These are phyloP conservation scores for Adiantum capillusveneris DNA, from an alignment of 75 land plant genomes.

Conservation along the genomic window DNA sequence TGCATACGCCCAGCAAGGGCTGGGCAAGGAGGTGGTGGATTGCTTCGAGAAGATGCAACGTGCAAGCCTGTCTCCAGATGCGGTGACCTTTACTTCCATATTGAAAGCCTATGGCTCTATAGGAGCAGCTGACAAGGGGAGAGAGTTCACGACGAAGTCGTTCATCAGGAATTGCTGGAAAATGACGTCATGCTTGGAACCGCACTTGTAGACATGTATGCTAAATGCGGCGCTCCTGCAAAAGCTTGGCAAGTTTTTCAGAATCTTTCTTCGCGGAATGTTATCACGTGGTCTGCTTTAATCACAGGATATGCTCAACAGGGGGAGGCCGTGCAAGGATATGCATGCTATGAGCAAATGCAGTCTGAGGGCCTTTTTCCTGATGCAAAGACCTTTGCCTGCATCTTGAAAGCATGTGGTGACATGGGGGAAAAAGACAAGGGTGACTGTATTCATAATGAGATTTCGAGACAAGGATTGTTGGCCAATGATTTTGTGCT, in stretches of 20 bases:
- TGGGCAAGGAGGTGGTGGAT: too few relatives aligned
- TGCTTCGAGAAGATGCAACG: too few relatives aligned
- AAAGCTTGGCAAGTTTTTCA: neutral
- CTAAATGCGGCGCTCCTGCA: slow-evolving; percentile 19
- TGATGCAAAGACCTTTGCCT: neutral
- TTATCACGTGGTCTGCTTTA: neutral
- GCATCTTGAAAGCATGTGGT: neutral
- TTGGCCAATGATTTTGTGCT: neutral
- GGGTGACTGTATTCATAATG: neutral
- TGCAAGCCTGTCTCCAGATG: too few relatives aligned
- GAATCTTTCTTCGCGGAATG: neutral
- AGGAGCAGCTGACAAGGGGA: slow-evolving; percentile 3
- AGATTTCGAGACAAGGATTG: neutral
- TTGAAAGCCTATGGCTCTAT: too few relatives aligned
- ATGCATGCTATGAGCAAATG: neutral
- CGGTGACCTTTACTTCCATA: too few relatives aligned
- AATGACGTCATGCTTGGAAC: slow-evolving; percentile 16
- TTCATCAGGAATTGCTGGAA: slow-evolving; percentile 6
- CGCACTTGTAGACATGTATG: slow-evolving; percentile 32
- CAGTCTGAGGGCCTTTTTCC: neutral
- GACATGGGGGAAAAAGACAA: neutral
- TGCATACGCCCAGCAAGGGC: too few relatives aligned
- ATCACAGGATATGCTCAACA: neutral
- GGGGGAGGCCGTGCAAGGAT: neutral
- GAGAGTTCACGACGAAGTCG: slow-evolving; percentile 8